Percentiles rank a stretch among this genome's conserved stretches.
Conservation (phyloP, 164 flowering plant species). For the Hamamelis virginiana region DNA sequence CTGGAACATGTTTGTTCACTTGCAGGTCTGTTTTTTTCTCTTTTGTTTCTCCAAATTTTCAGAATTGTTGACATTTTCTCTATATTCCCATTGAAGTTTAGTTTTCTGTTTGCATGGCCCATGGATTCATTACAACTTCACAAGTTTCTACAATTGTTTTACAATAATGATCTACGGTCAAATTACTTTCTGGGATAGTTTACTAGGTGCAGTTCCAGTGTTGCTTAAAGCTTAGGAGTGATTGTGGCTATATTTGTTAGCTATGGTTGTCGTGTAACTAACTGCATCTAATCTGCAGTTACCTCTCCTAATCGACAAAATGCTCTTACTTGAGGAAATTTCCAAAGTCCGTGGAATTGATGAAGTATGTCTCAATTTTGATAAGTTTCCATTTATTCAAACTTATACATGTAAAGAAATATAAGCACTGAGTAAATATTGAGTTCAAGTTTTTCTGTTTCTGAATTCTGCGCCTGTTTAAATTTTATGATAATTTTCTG, state of each 20-base stretch:
- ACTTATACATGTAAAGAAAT: neutral
- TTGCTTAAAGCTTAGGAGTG: neutral
- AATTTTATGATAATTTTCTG: neutral
- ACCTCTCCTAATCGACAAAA: constrained; percentile 64
- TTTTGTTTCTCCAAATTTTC: neutral
- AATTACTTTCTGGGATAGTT: no score
- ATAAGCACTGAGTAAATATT: neutral
- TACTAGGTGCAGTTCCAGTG: neutral
- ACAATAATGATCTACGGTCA: no score
- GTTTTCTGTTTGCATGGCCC: neutral
- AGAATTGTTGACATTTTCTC: neutral
- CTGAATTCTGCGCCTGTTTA: neutral
- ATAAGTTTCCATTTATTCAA: neutral
- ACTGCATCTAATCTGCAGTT: constrained; percentile 46
- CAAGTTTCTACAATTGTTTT: no score
- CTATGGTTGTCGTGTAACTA: neutral
- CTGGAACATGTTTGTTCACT: constrained; percentile 89
- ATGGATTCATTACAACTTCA: no score
- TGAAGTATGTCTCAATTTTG: constrained; percentile 35
- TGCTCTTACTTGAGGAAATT: constrained; percentile 55
- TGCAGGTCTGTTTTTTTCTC: constrained; percentile 57
- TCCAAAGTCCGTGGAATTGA: constrained; percentile 46
- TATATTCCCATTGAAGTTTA: neutral
- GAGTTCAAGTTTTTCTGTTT: no score
- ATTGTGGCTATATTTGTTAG: neutral